Base-by-base conservation (phyloP, 2,329 filamentous ascomycete species). In the Aspergillus brunneoviolaceus region DNA sequence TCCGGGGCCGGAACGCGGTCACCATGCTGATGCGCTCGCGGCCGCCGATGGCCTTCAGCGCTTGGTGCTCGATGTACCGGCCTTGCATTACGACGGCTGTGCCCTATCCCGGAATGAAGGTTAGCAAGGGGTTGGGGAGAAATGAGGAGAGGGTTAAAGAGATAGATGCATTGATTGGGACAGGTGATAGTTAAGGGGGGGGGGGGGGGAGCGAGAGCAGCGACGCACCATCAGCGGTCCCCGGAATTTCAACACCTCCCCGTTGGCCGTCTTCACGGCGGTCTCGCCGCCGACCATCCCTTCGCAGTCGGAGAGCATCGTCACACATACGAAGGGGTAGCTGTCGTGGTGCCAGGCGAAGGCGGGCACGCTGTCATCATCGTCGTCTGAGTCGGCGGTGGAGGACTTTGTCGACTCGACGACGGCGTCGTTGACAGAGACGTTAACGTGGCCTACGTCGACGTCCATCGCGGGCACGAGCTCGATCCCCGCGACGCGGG, bases 251-350 rank as follows among this genome's bases (percentile, higher is more conserved):
- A 53, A 19, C 14, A 53, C 33, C n/a, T 53, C 51, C 23, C 51
- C 33, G 23, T 19, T 53, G 7, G 33, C 21, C 2, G 33, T 53
- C 42, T 79, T 79, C 14, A 88, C 71, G 1, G 83, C 85, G 0
- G 86, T 89, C 73, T 89, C 86, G 5, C 86, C 86, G 10, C 87
- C 86, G 11, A 85, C 74, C 86, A 89, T 89, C 45, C 78, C 76
- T 0, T 79, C 80, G 65, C 84, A 87, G 67, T 88, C 85, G 42
- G 83, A 85, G 33, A 88, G 79, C 85, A 89, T 89, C 10, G 82
- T 79, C 10, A 89, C 86, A 64, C 85, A 88, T 14, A 89, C 51
- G n/a, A 53, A 53, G 0, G 86, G 85, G 68, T 86, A 88, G 68
- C 82, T 85, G 70, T 88, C 86, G 1, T 77, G 82, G 73, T 88